Evolutionary conservation across 192 early-diverging fungal genomes (phyloP).

Genomic region (Chytriomyces sp.): DNA sequence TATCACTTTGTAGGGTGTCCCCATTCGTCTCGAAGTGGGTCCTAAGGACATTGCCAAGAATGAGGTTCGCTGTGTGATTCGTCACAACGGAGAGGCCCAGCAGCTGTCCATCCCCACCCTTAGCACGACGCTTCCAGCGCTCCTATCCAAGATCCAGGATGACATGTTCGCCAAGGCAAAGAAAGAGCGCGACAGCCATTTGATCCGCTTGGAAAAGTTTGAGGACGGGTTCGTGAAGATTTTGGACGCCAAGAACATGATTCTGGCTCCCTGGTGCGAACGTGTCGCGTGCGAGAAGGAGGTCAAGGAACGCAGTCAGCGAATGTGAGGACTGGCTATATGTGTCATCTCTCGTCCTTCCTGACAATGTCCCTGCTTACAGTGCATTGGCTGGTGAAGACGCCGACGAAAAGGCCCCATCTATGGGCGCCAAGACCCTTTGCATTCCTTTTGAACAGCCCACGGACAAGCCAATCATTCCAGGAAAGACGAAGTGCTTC

Average conservation of each 20-base stretch:
- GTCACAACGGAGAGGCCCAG: slow-evolving; percentile 71
- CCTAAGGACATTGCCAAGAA: slow-evolving; percentile 90
- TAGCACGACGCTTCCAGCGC: slow-evolving; percentile 55
- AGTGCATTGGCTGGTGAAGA: slow-evolving; percentile 60
- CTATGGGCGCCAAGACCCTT: slow-evolving; percentile 99
- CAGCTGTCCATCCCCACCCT: slow-evolving; percentile 67
- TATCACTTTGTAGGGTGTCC: slow-evolving; percentile 73
- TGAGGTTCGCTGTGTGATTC: slow-evolving; percentile 75
- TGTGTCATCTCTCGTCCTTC: background rate
- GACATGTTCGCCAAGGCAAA: slow-evolving; percentile 91
- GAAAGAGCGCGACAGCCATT: slow-evolving; percentile 68
- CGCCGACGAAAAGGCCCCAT: slow-evolving; percentile 94
- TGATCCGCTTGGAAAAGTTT: slow-evolving; percentile 71
- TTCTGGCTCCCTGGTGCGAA: slow-evolving; percentile 97
- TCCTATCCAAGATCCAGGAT: slow-evolving; percentile 79
- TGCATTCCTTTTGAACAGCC: slow-evolving; percentile 97
- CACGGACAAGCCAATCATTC: slow-evolving; percentile 70
- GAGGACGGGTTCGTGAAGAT: slow-evolving; percentile 95
- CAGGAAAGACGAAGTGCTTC: slow-evolving; percentile 88
- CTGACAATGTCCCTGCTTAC: background rate
- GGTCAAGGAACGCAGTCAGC: slow-evolving; percentile 90
- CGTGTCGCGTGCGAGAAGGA: slow-evolving; percentile 86
- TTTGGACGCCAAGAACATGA: slow-evolving; percentile 84
- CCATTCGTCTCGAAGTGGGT: slow-evolving; percentile 94
- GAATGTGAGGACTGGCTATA: slow-evolving; percentile 51